Evolutionary conservation across 495 filamentous ascomycete genomes (phyloP).

Genomic region (Xeromyces bisporus): DNA sequence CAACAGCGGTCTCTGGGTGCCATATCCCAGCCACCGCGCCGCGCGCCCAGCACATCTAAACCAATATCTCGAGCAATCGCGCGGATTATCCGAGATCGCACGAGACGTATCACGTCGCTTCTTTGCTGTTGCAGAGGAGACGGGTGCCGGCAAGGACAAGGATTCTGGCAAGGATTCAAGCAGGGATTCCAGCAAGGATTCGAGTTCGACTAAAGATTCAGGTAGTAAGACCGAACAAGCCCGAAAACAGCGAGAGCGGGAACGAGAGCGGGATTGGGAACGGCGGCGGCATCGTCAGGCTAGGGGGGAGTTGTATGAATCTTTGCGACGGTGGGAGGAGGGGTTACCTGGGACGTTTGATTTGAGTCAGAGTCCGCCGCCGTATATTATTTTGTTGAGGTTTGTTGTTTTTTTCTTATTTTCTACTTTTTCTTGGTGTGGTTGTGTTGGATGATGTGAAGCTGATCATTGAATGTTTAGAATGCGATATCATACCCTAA

Average conservation of each 20-base stretch:
- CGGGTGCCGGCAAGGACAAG: too few species aligned
- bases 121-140: too few species aligned
- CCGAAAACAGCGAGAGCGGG: too few species aligned
- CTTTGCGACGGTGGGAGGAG: conserved; percentile 19
- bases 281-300: conserved; percentile 10
- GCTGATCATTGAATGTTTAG: too few species aligned
- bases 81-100: conserved; percentile 24
- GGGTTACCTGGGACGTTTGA: conserved; percentile 17
- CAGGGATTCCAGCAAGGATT: background rate
- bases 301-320: conserved; percentile 17
- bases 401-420: conserved; percentile 4
- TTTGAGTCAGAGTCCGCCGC: conserved; percentile 11
- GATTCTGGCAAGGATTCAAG: conserved; percentile 5
- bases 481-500: conserved; percentile 24
- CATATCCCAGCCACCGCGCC: conserved; percentile 23
- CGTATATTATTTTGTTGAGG: conserved; percentile 24
- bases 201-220: too few species aligned
- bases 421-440: background rate
- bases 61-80: conserved; percentile 24
- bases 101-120: conserved; percentile 25
- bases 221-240: too few species aligned
- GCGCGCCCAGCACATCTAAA: conserved; percentile 16
- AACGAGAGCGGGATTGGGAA: too few species aligned
- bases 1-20: conserved; percentile 15
- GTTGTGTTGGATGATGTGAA: too few species aligned